Conservation (phyloP, 192 early-diverging fungal species). For the Martensiomyces pterosporus region DNA sequence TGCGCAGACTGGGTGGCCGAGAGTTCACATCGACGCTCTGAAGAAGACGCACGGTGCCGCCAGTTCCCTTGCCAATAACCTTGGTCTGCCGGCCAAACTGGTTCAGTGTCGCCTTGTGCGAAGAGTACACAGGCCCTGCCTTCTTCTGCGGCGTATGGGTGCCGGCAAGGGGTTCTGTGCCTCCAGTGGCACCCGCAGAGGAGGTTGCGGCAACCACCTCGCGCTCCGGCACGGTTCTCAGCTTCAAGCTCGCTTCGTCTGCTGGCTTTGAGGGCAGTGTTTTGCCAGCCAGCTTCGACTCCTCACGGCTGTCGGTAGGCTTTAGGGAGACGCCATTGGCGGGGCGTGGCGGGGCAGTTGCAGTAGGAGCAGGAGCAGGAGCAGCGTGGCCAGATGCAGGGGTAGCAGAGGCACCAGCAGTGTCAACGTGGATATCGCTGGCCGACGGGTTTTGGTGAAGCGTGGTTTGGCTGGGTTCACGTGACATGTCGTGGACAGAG, state of each 20-base stretch:
- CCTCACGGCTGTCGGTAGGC: too few species aligned
- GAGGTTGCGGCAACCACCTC: not conserved
- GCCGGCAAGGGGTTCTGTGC: not conserved
- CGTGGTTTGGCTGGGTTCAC: constrained; percentile 43
- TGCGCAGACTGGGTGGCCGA: constrained; percentile 44
- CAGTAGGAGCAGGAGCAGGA: constrained; percentile 5
- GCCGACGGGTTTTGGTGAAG: constrained; percentile 31
- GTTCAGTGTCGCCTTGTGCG: constrained; percentile 47
- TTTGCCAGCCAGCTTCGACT: constrained; percentile 20
- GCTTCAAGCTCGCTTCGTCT: not conserved
- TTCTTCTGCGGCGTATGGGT: constrained; percentile 24
- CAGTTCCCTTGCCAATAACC: constrained; percentile 65
- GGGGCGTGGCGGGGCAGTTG: not conserved
- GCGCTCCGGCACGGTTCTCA: not conserved
- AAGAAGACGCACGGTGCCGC: constrained; percentile 68
- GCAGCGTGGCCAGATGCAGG: constrained; percentile 5
- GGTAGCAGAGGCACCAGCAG: constrained; percentile 4
- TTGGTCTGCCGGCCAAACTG: constrained; percentile 62
- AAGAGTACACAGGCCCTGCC: constrained; percentile 35
- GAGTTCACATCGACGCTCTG: constrained; percentile 38
- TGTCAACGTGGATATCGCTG: constrained; percentile 6
- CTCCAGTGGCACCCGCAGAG: constrained; percentile 4
- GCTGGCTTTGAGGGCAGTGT: constrained; percentile 8
- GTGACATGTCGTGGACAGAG: constrained; percentile 31
- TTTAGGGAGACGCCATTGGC: not conserved